Evolutionary conservation across 305 asterid genomes (phyloP).

Genomic region (Ajuga reptans): DNA sequence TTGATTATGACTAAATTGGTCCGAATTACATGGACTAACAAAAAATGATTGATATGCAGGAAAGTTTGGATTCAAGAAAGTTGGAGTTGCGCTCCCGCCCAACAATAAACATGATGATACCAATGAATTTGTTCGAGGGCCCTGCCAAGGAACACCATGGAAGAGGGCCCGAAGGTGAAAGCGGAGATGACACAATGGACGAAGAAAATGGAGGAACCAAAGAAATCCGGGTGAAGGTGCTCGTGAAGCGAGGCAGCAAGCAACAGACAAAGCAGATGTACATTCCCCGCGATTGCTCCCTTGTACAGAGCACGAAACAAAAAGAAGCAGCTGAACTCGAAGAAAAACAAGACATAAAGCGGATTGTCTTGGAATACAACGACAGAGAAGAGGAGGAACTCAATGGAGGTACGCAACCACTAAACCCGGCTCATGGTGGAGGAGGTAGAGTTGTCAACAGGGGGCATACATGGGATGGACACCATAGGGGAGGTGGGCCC

Average conservation of each 20-base stretch:
- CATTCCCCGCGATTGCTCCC: constrained; percentile 87
- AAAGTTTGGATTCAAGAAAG: constrained; percentile 96
- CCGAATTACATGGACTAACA: neutral
- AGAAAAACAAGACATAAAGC: constrained; percentile 93
- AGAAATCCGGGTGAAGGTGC: constrained; percentile 84
- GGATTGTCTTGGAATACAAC: constrained; percentile 82
- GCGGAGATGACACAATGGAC: constrained; percentile 77
- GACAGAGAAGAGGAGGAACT: constrained; percentile 98
- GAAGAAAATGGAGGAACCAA: constrained; percentile 59
- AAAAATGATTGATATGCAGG: constrained; percentile 41
- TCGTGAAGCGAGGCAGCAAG: constrained; percentile 90
- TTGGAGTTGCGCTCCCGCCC: constrained; percentile 85
- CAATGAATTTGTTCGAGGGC: constrained; percentile 86
- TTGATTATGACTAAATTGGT: neutral
- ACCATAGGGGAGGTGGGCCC: constrained; percentile 53
- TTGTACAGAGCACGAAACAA: constrained; percentile 92
- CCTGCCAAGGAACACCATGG: constrained; percentile 68
- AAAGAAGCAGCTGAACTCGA: constrained; percentile 98
- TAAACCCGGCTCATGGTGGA: constrained; percentile 55
- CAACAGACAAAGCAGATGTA: constrained; percentile 87
- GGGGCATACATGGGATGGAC: constrained; percentile 69
- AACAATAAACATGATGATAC: constrained; percentile 82
- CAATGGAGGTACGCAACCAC: constrained; percentile 56
- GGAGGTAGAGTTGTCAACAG: constrained; percentile 58
- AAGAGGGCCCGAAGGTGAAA: constrained; percentile 65